Evolutionary conservation across 75 land plant species (phyloP).

Genomic region (Selaginella moellendorffii): DNA sequence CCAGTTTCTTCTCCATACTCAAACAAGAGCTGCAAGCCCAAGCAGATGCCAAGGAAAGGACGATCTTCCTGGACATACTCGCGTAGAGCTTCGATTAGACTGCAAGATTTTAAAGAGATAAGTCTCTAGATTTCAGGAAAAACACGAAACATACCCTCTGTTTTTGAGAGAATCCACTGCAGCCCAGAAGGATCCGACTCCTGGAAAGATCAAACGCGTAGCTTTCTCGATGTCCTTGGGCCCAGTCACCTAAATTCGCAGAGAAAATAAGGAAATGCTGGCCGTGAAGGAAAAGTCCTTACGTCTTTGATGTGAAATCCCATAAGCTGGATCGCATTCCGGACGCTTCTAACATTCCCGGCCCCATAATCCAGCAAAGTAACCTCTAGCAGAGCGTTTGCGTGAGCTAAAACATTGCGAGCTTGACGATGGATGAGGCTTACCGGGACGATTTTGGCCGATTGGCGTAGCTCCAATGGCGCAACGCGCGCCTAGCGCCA

Average conservation of each 20-base stretch:
- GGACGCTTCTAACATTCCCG: conserved; percentile 92
- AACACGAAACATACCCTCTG: conserved; percentile 35
- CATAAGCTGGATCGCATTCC: conserved; percentile 70
- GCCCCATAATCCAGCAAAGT: conserved; percentile 96
- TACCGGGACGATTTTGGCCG: no score
- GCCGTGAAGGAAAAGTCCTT: conserved; percentile 17
- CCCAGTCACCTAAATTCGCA: conserved; percentile 39
- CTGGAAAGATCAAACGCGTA: conserved; percentile 75
- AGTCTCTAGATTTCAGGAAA: background rate
- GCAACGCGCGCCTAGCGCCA: no score
- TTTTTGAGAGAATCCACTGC: conserved; percentile 64
- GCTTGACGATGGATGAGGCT: no score
- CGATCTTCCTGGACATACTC: conserved; percentile 64
- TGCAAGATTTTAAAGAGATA: conserved; percentile 13
- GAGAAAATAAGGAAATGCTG: no score
- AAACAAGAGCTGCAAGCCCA: conserved; percentile 89
- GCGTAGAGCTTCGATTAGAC: conserved; percentile 74
- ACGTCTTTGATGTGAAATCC: conserved; percentile 74
- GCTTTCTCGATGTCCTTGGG: conserved; percentile 77
- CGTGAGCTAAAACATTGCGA: no score
- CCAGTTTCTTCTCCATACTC: conserved; percentile 92
- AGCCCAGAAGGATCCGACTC: conserved; percentile 90
- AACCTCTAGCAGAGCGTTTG: no score
- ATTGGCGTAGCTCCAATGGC: no score
- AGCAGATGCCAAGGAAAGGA: conserved; percentile 97